Conservation (phyloP, 2,329 filamentous ascomycete genomes). For the Arthrobotrys megalospora region DNA sequence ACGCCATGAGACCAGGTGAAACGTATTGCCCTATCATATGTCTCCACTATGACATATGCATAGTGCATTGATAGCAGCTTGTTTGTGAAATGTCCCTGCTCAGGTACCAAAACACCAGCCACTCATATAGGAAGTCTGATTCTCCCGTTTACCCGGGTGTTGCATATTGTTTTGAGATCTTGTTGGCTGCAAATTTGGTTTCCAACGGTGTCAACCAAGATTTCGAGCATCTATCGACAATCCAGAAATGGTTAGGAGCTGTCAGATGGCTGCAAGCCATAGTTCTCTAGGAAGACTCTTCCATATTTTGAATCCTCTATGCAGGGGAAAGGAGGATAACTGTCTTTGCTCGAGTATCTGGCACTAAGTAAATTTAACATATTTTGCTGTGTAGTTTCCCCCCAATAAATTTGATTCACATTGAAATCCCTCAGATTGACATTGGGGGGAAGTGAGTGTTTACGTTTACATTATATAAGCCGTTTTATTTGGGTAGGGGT, state of each 20-base stretch:
- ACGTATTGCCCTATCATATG: conserved; percentile 28
- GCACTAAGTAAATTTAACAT: neutral
- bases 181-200: conserved; percentile 3
- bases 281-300: conserved; percentile 6
- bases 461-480: conserved; percentile 31
- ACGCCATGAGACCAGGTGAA: conserved; percentile 57
- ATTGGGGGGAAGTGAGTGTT: conserved; percentile 1
- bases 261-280: conserved; percentile 7
- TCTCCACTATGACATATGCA: conserved; percentile 37
- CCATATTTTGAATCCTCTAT: neutral
- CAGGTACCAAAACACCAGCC: conserved; percentile 42
- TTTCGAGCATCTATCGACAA: neutral
- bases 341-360: neutral
- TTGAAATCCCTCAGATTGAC: conserved; percentile 11
- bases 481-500: conserved; percentile 23
- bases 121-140: conserved; percentile 22
- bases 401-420: neutral
- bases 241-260: conserved; percentile 3
- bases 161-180: conserved; percentile 37
- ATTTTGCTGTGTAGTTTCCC: neutral
- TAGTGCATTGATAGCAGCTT: conserved; percentile 14
- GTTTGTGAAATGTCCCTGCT: conserved; percentile 25
- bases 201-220: conserved; percentile 5
- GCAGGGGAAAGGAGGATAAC: conserved; percentile 25
- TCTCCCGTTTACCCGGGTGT: conserved; percentile 60